Base-by-base conservation (phyloP, 192 early-diverging fungal species). In the Mortierella hygrophila region DNA sequence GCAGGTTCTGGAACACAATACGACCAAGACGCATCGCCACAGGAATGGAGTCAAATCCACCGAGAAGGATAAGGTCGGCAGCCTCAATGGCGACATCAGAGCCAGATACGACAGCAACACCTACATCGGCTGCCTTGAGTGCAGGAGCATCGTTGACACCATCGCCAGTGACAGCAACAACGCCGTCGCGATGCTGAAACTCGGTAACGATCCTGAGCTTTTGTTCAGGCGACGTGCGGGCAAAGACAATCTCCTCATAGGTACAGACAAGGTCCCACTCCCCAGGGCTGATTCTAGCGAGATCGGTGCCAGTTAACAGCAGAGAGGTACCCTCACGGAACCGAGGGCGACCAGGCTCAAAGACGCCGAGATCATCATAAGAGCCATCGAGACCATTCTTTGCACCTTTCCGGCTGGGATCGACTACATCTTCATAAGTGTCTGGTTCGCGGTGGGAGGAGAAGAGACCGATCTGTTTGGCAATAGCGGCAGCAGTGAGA, bases 71-170 rank as follows among this genome's bases (percentile, higher is more conserved):
- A 86, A 95, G 90, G 72, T 92, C 92, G n/a, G 91, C 92, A n/a
- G 91, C 94, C 44, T 91, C 94, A 75, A 90, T 93, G 38, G 92
- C 91, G 9, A 96, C 95, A 79, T 96, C 96, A 0, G 94, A 93
- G 47, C 96, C 96, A 73, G 89, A 87, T 20, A 94, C 97, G 91
- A 98, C 96, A 68, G 97, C 95, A 41, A 98, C 90, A 63, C 96
- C 96, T 37, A 98, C 91, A 80, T 97, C 91, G 11, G 97, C 96
- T 11, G 93, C 93, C 70, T 94, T 96, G 75, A 98, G 90, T 8
- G 97, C 96, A 44, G 96, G 96, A 69, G 96, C 91, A 70, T 98
- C 97, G 82, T 97, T 97, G 26, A 96, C 95, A 65, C 96, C 97
- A 82, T 98, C 97, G 75, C 97, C 97, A 29, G 96, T 97, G 38